These are phyloP conservation scores for Leishmania major DNA, from an alignment of 208 protist species.

Conservation along the genomic window DNA sequence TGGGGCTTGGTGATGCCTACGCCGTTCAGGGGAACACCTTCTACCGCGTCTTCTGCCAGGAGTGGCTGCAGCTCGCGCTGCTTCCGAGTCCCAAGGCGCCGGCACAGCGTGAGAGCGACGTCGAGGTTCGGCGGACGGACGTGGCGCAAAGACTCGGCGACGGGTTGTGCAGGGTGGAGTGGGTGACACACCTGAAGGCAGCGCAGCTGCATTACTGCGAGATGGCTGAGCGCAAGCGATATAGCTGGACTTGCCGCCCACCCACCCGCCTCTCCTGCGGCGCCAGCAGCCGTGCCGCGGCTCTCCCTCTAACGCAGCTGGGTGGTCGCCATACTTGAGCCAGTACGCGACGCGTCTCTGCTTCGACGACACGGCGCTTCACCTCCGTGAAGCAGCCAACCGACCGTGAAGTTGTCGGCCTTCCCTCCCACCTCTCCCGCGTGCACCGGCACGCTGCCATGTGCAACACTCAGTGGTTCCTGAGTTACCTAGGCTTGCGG, in stretches of 20 bases:
- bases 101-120: constrained; percentile 1
- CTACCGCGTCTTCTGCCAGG: constrained; percentile 23
- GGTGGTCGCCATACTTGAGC: constrained; percentile 19
- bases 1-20: constrained; percentile 16
- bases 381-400: constrained; percentile 17
- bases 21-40: constrained; percentile 3
- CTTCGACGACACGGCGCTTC: constrained; percentile 21
- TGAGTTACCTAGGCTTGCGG: constrained; percentile 20
- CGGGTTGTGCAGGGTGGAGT: constrained; percentile 33
- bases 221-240: constrained; percentile 5
- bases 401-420: constrained; percentile 34
- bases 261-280: background rate
- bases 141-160: constrained; percentile 24
- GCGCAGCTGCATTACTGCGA: constrained; percentile 26
- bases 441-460: constrained; percentile 20
- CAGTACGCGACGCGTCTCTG: constrained; percentile 29
- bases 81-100: background rate
- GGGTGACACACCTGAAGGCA: constrained; percentile 30
- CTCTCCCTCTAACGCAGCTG: constrained; percentile 13
- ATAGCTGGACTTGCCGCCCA: background rate
- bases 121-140: background rate
- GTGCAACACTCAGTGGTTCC: constrained; percentile 43
- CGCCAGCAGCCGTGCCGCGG: background rate
- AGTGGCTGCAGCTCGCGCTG: constrained; percentile 27
- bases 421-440: constrained; percentile 28